phyloP scores from a whole-genome alignment of 2,329 filamentous ascomycete species.

The Trichophyton verrucosum region DNA sequence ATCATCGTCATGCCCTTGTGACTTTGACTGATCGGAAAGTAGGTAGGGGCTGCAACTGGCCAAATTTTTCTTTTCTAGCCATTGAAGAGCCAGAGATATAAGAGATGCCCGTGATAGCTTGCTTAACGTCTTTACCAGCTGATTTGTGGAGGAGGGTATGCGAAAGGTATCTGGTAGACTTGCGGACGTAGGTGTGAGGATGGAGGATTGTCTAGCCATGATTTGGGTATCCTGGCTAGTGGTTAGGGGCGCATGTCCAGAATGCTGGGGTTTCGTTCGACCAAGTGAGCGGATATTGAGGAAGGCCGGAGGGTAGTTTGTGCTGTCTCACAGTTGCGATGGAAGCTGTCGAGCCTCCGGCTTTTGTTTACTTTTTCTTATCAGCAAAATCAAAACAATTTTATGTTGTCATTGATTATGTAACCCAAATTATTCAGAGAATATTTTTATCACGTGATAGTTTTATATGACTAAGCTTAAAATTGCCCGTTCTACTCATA shows the following conservation, averaged over 20 bases:
- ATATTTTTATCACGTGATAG: no score
- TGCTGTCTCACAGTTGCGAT: neutral
- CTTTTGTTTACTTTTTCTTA: no score
- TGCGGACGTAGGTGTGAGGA: slow-evolving; percentile 53
- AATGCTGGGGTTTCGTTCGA: neutral
- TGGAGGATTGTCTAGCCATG: slow-evolving; percentile 13
- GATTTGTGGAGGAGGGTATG: slow-evolving; percentile 51
- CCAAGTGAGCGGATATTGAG: neutral
- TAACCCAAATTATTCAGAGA: no score
- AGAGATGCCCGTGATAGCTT: slow-evolving; percentile 61
- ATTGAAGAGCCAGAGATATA: slow-evolving; percentile 59
- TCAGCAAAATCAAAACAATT: no score
- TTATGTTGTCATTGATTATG: no score
- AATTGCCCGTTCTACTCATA: no score
- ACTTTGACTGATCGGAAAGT: slow-evolving; percentile 12
- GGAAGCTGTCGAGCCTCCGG: no score
- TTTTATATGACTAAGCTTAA: no score
- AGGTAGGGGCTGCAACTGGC: slow-evolving; percentile 50
- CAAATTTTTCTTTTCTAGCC: slow-evolving; percentile 58
- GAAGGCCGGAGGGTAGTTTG: neutral
- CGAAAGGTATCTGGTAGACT: slow-evolving; percentile 60
- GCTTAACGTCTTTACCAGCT: slow-evolving; percentile 53
- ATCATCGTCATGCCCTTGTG: slow-evolving; percentile 44
- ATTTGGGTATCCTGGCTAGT: neutral
- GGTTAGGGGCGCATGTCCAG: neutral